Conservation (phyloP, 1,284 basidiomycete species). For the Fistulinella staudtii region DNA sequence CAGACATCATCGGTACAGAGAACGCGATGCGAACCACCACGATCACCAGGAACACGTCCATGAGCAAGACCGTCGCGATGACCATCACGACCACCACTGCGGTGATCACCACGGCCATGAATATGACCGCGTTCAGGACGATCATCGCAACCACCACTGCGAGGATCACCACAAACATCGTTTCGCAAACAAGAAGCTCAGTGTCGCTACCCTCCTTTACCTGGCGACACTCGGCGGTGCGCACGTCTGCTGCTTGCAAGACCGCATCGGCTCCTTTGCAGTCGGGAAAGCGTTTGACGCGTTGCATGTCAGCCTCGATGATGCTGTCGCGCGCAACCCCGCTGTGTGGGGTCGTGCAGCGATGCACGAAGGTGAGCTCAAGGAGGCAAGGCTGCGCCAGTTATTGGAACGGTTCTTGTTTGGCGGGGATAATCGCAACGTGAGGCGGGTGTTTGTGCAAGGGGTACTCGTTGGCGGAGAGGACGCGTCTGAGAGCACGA, state of each 20-base stretch:
- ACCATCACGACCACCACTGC: not conserved
- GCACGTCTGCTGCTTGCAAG: slow-evolving; percentile 67
- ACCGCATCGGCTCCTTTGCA: slow-evolving; percentile 70
- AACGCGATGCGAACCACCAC: not conserved
- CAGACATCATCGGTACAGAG: not conserved
- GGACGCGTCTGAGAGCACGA: not conserved
- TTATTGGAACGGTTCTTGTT: slow-evolving; percentile 73
- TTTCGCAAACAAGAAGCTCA: slow-evolving; percentile 62
- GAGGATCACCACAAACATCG: not conserved
- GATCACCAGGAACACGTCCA: not conserved
- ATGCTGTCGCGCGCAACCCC: slow-evolving; percentile 49
- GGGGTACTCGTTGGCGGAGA: slow-evolving; percentile 74
- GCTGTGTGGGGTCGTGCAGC: slow-evolving; percentile 51
- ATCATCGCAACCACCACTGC: not conserved
- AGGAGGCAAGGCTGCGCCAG: slow-evolving; percentile 38
- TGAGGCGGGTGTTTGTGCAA: slow-evolving; percentile 81
- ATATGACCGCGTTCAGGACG: not conserved
- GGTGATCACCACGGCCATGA: not conserved
- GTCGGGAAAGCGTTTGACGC: slow-evolving; percentile 90
- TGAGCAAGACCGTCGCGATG: not conserved
- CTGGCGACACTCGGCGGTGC: slow-evolving; percentile 92
- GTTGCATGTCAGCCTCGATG: slow-evolving; percentile 56
- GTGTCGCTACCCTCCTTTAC: slow-evolving; percentile 75
- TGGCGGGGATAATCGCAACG: slow-evolving; percentile 86
- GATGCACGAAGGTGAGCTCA: not conserved